These are phyloP conservation scores for Candida alai DNA, from an alignment of 805 yeast genomes.

Conservation along the genomic window DNA sequence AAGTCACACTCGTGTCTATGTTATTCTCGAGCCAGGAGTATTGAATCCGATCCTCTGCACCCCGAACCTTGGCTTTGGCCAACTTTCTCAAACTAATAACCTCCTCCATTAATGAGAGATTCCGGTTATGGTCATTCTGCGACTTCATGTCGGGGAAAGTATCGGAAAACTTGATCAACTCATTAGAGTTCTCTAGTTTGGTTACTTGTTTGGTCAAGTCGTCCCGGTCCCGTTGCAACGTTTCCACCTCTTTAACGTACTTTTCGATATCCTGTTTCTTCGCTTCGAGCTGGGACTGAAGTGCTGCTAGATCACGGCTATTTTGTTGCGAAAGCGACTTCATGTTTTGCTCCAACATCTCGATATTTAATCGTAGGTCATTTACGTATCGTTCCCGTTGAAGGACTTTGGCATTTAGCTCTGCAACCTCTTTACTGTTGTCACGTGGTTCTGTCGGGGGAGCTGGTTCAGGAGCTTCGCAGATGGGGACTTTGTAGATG, in stretches of 20 bases:
- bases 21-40: constrained; percentile 20
- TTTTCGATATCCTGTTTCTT: constrained; percentile 18
- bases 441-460: no score
- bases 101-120: constrained; percentile 41
- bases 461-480: constrained; percentile 2
- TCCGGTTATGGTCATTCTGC: constrained; percentile 29
- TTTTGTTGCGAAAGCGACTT: constrained; percentile 24
- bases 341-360: constrained; percentile 43
- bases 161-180: constrained; percentile 10
- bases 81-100: constrained; percentile 39
- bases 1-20: not conserved
- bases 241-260: constrained; percentile 17
- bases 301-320: constrained; percentile 20
- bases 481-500: no score
- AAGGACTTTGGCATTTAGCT: constrained; percentile 1
- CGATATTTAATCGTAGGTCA: constrained; percentile 44
- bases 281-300: constrained; percentile 12
- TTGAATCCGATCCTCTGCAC: constrained; percentile 7
- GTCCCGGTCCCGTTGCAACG: constrained; percentile 21
- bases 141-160: constrained; percentile 29
- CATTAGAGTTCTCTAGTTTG: constrained; percentile 4
- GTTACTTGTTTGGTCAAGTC: constrained; percentile 19
- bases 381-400: constrained; percentile 29
- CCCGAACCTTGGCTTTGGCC: constrained; percentile 10
- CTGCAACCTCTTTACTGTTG: no score